Evolutionary conservation across 352 stramenopile genomes (phyloP), one percentile per base, ranked within the genome.

Genomic region (Plasmopara muralis): DNA sequence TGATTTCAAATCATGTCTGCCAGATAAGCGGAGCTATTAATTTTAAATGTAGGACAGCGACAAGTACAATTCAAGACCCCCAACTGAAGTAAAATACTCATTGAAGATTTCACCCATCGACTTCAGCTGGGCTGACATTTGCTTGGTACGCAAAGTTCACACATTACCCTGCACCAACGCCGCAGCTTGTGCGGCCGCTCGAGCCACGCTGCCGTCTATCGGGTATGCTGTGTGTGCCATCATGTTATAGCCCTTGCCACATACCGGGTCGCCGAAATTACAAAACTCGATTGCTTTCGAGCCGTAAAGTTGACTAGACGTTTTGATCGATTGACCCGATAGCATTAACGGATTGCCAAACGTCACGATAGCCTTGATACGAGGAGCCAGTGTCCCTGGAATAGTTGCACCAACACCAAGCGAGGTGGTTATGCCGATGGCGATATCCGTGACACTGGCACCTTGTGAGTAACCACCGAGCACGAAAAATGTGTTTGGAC

Each of bases 331-430:
- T 25, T 64, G 10, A 4, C 63, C 54, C 41, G 41, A 45, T 16
- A 72, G 50, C 39, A 60, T 61, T 3, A 72, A 53, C 13, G 60
- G 64, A 39, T 72, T 72, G 12, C 64, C 60, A 31, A 72, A 73
- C 34, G 56, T 67, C 50, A 73, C 65, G 14, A 73, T 37, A 12
- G 56, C 64, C 47, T 64, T 69, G 53, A 69, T 73, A 9, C 64
- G 64, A 9, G 55, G 18, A 4, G 59, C 34, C 35, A 66, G 40
- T 6, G 48, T 39, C 1, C 59, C 55, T 8, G 59, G 59, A 40
- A 70, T 70, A 2, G 45, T 31, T 4, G 60, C 14, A 13, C 62
- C 62, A 4, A 43, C 44, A 9, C 62, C 62, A 13, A 70, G 47
- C 9, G 30, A 54, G 12, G 62, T 67, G 33, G 40, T 40, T 50